Base-by-base conservation (phyloP, 192 early-diverging fungal species). In the Coemansia aciculifera region DNA sequence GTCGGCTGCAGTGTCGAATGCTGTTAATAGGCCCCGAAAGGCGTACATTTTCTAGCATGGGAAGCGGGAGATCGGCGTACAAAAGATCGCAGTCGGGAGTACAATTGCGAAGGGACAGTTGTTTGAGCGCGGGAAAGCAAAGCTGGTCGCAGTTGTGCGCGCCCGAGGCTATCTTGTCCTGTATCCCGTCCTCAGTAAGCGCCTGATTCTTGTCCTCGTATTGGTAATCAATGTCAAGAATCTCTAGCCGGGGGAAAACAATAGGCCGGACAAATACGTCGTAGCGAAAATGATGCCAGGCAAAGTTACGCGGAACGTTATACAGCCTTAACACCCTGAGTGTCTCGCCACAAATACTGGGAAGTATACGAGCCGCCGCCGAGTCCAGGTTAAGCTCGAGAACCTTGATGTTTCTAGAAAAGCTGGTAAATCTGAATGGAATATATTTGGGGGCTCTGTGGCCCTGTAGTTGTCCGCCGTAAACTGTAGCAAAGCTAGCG, bases 51-150 rank as follows among this genome's bases (percentile, higher is more conserved):
- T 57, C 13, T 7, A 57, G 9, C 15, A 36, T 5, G 7, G 54
- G 54, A 8, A 57, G 36, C 15, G 54, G 54, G 13, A 15, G 19
- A n/a, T 57, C 54, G 5, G 17, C 32, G 11, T 57, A 57, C 11
- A 57, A 4, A 15, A 57, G 31, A 31, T 57, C 54, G 54, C 54
- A 57, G 54, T 57, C 54, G 3, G 54, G 54, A 34, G 54, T 32
- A 15, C 54, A 57, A 27, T 34, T n/a, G n/a, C n/a, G n/a, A n/a
- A 7, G 0, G 11, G 0, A 0, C 29, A 57, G 6, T 34, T 32
- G 0, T 11, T 19, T 57, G 29, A 57, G 54, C 2, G 29, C 54
- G 12, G 54, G 54, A 34, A 57, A 57, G 11, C 29, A 9, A n/a
- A 57, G 54, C 54, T 57, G 54, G 31, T 57, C 29, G 31, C 54